Evolutionary conservation across 345 rosid species (phyloP).

Genomic region (Brassica rapa): DNA sequence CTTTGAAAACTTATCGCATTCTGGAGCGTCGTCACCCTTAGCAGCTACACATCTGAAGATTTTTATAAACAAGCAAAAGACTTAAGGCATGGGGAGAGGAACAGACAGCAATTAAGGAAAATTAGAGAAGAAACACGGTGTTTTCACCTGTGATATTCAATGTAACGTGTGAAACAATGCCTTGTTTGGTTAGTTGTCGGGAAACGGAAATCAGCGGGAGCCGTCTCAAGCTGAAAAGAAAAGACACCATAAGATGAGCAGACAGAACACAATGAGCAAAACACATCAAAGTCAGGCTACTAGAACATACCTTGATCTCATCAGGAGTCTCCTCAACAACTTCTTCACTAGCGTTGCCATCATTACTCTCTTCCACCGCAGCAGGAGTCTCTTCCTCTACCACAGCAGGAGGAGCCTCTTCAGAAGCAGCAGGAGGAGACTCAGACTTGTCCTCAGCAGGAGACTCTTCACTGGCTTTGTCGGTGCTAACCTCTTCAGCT

Average conservation of each 20-base stretch:
- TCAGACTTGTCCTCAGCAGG: slow-evolving; percentile 41
- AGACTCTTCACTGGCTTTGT: slow-evolving; percentile 51
- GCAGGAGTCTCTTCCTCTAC: slow-evolving; percentile 21
- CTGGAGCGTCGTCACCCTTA: slow-evolving; percentile 89
- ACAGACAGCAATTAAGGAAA: neutral
- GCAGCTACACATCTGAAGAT: slow-evolving; percentile 79
- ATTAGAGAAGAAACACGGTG: neutral
- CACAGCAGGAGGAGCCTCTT: slow-evolving; percentile 40
- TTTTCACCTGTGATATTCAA: slow-evolving; percentile 84
- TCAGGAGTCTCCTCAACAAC: slow-evolving; percentile 66
- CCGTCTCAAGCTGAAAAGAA: slow-evolving; percentile 78
- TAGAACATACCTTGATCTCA: slow-evolving; percentile 68
- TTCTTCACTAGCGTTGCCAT: slow-evolving; percentile 49
- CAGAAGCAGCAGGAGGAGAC: slow-evolving; percentile 47
- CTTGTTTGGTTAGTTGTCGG: slow-evolving; percentile 99
- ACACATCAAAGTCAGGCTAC: neutral
- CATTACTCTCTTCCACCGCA: slow-evolving; percentile 51
- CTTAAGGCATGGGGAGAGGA: neutral
- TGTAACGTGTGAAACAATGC: slow-evolving; percentile 95
- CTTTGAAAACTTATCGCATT: slow-evolving; percentile 89
- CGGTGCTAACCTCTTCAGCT: slow-evolving; percentile 48
- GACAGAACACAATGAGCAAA: neutral
- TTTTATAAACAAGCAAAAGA: neutral
- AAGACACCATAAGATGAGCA: slow-evolving; percentile 31
- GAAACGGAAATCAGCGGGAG: slow-evolving; percentile 98